Evolutionary conservation across 225 moss, liverwort and hornwort species (phyloP), one percentile per base, ranked within the genome.

Genomic region (Antitrichia curtipendula): DNA sequence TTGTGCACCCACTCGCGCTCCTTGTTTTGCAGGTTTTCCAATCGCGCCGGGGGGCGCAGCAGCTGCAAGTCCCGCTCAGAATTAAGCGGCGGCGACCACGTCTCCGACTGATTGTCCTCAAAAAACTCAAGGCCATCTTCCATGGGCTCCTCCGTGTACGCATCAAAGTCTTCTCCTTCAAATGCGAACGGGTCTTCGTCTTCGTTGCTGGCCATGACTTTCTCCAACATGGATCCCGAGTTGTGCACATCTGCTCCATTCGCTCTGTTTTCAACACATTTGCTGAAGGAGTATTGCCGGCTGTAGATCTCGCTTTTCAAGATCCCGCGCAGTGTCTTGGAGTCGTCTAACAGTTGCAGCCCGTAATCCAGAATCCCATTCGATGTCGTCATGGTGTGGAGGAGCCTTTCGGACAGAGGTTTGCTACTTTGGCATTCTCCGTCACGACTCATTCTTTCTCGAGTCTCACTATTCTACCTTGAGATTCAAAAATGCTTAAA

Each of bases 1-100:
- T 87, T 94, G 82, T 94, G 87, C 31, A 92, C 89, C 93, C 93
- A 92, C 88, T 94, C 92, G 63, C 89, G 92, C 84, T 93, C 89
- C 73, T 34, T 49, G 19, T 80, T 75, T 27, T 91, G 68, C 87
- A 88, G 75, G 7, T 71, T 79, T 18, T 92, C 91, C 56, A 94
- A 85, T 43, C 91, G 89, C 24, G 71, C 87, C n/a, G 93, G 92
- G 31, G 93, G 92, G 28, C 34, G 87, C 25, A 94, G 85, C 75
- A 94, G 70, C 85, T 89, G 89, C 79, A 94, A 76, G 77, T 92
- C 91, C 16, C 92, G 85, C 88, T 91, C 93, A 1, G 92, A 59
- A 40, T 88, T 86, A 76, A 91, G 87, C 14, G 80, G 27, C 27
- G 81, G 83, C 19, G 88, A 87, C 91, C 88, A 90, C 50, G 84